Base-by-base conservation (phyloP, 345 rosid species). In the Euphorbia lathyris region DNA sequence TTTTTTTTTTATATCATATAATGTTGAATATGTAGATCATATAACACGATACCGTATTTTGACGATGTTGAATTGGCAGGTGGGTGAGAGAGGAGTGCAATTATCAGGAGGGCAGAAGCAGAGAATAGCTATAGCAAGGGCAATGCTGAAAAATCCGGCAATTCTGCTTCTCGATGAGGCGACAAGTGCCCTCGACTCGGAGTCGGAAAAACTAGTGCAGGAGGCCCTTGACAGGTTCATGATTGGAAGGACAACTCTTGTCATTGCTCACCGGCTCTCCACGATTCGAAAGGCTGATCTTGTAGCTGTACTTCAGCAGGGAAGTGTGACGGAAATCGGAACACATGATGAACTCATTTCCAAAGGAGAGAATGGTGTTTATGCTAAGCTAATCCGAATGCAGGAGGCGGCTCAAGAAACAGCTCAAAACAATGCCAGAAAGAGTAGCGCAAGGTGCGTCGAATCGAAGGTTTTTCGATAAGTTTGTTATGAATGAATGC, bases 71-170 rank as follows among this genome's bases (percentile, higher is more conserved):
- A 73, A 81, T 81, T 94, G 83, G 78, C 86, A 94, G 98, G 98
- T 91, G 4, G 98, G 98, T 53, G 98, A 94, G 76, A 94, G 98
- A 77, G 98, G 98, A 51, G 64, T 94, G 70, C 98, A 94, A 76
- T 88, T 94, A 7, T 94, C 98, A 4, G 98, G 98, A 75, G 98
- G 98, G 53, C 98, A 94, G 82, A 94, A 91, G 85, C 98, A 94
- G 79, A 82, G 98, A 77, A 86, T 94, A 71, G 98, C 98, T 12
- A 94, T 94, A 36, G 98, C 98, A 13, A 83, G 98, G 81, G 98
- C 98, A 0, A 94, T 94, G 98, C 85, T 94, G 57, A 94, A 94
- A 77, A 94, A 94, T 72, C 97, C 98, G 0, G 98, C 98, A 20
- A 94, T 94, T 67, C 79, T 94, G 75, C 86, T 94, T 0, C 79